Base-by-base conservation (phyloP, 371 early-diverging fungal genomes). In the Cokeromyces recurvatus region DNA sequence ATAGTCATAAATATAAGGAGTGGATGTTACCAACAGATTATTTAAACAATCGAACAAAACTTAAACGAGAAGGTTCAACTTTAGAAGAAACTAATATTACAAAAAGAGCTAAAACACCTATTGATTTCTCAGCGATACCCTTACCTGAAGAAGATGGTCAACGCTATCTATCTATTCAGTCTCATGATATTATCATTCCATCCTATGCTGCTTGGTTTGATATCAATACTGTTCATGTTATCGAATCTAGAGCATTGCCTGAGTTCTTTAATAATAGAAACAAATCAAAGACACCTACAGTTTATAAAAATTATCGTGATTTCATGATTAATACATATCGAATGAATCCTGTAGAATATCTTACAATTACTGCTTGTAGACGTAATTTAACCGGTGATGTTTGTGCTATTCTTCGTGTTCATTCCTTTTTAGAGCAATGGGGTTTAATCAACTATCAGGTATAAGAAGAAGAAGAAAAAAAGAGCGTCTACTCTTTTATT, bases 371-470 rank as follows among this genome's bases (percentile, higher is more conserved):
- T 2, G 94, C 95, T 1, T 92, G 93, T 66, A 75, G 96, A 48
- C 78, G 94, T 44, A 90, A 92, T 66, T 59, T 96, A 46, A 87
- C 92, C 6, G 94, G 94, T 16, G 98, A 97, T 73, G 94, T 98
- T 4, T 92, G 94, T 56, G 85, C 92, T n/a, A 91, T 98, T 53
- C 85, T 96, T 53, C 75, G 94, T 16, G 91, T 98, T 2, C 95
- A 96, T 68, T 86, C 95, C 3, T 95, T 98, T 57, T 68, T 96
- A 31, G 97, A 98, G 67, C 95, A 95, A 66, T 98, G 98, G 98
- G 97, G 97, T 0, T 69, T 98, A 32, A 92, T 98, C 49, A 98
- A 98, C 67, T 97, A 95, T 68, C 95, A 95, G 78, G 92, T 90
- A 64, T 8, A 29, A 11, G 11, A 29, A n/a, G n/a, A n/a, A n/a